phyloP scores from a whole-genome alignment of 805 yeast genomes.

The Jamesozyma spencerorum region DNA sequence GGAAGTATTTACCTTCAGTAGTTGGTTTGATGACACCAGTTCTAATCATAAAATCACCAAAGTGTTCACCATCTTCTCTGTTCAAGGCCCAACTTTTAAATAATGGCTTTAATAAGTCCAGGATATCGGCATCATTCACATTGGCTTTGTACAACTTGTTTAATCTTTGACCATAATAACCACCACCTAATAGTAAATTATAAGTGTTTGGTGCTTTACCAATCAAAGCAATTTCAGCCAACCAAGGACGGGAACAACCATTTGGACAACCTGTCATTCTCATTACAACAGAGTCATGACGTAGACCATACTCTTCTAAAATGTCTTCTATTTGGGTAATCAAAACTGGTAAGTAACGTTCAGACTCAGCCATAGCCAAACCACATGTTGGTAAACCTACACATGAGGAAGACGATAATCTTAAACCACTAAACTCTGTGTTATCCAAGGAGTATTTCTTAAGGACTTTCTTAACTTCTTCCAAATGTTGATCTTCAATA shows the following conservation, averaged over 20 bases:
- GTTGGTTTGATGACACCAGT: constrained; percentile 84
- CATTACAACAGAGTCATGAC: constrained; percentile 91
- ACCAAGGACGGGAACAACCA: constrained; percentile 98
- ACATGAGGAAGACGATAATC: constrained; percentile 91
- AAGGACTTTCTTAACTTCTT: constrained; percentile 52
- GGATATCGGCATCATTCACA: constrained; percentile 81
- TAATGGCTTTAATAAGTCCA: constrained; percentile 68
- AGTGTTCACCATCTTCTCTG: constrained; percentile 84
- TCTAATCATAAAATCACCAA: constrained; percentile 88
- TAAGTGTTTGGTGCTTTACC: constrained; percentile 94
- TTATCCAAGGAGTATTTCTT: constrained; percentile 74
- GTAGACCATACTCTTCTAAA: constrained; percentile 82
- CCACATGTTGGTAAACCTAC: constrained; percentile 99
- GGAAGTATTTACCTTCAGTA: constrained; percentile 84
- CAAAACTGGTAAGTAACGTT: constrained; percentile 74
- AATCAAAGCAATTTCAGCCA: constrained; percentile 90
- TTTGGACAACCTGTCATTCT: constrained; percentile 99
- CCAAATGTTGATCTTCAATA: constrained; percentile 60
- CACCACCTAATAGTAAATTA: constrained; percentile 92
- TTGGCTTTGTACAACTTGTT: constrained; percentile 85
- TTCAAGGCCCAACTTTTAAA: constrained; percentile 93
- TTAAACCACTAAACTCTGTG: constrained; percentile 69
- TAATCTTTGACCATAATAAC: constrained; percentile 84
- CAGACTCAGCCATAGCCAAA: constrained; percentile 97
- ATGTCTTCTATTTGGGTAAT: constrained; percentile 76